Conservation (phyloP, 768 basidiomycete genomes). For the Termitomyces sp. region DNA sequence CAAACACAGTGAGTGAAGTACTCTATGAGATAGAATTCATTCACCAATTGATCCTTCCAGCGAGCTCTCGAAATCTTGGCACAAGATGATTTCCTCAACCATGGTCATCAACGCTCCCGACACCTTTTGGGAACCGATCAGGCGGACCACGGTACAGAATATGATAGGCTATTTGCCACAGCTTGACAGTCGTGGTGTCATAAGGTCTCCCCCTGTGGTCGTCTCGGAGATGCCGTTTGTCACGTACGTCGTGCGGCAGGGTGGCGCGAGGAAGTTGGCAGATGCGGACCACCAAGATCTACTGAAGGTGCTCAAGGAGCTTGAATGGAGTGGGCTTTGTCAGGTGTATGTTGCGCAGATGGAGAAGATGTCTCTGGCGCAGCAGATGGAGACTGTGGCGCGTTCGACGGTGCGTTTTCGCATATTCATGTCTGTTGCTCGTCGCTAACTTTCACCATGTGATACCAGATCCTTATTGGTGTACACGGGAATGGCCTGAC, state of each 20-base stretch:
- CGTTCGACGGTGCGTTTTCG: conserved; percentile 53
- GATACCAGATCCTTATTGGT: conserved; percentile 52
- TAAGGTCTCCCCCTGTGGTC: conserved; percentile 11
- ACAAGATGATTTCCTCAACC: conserved; percentile 36
- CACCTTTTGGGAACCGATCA: conserved; percentile 37
- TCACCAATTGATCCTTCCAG: conserved; percentile 25
- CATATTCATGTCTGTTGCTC: neutral
- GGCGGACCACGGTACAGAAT: conserved; percentile 27
- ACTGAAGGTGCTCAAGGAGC: conserved; percentile 41
- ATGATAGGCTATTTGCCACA: conserved; percentile 33
- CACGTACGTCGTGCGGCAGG: conserved; percentile 66
- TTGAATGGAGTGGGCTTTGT: conserved; percentile 52
- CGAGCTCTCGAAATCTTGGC: conserved; percentile 28
- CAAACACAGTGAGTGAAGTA: conserved; percentile 38
- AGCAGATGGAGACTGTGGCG: conserved; percentile 63
- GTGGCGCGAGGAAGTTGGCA: conserved; percentile 37
- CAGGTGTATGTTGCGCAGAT: conserved; percentile 41
- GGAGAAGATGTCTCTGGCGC: conserved; percentile 50
- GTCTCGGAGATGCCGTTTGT: conserved; percentile 30
- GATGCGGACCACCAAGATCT: conserved; percentile 49
- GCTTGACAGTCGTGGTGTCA: conserved; percentile 11
- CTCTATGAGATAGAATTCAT: neutral
- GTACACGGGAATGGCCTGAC: conserved; percentile 75
- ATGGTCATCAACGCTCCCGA: conserved; percentile 26
- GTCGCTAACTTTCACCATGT: neutral